Percentiles rank a stretch among this genome's conserved stretches.
Evolutionary conservation across 352 stramenopile species (phyloP).

Genomic region (Globisporangium middletonii): DNA sequence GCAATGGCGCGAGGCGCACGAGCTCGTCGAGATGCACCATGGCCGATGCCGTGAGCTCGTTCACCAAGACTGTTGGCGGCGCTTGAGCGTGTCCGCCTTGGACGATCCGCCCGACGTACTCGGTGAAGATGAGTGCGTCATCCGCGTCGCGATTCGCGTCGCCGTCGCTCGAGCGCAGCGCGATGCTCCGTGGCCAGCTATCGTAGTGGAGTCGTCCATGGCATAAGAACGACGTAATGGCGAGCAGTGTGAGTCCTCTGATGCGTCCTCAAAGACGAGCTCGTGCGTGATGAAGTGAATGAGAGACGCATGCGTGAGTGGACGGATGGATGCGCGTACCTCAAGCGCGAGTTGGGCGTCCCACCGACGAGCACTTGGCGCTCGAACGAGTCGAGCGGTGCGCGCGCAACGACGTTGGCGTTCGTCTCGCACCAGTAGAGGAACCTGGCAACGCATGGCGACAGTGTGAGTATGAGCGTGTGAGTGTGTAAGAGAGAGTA

Average conservation of each 20-base stretch:
- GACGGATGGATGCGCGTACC: slow-evolving; percentile 25
- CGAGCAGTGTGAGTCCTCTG: neutral
- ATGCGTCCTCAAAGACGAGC: neutral
- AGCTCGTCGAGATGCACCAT: slow-evolving; percentile 61
- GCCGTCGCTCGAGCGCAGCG: slow-evolving; percentile 30
- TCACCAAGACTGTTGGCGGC: slow-evolving; percentile 24
- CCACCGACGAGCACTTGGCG: slow-evolving; percentile 47
- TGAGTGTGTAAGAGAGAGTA: slow-evolving; percentile 5
- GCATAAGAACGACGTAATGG: neutral
- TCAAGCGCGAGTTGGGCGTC: slow-evolving; percentile 43
- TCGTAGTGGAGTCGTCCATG: neutral
- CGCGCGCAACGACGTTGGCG: slow-evolving; percentile 48
- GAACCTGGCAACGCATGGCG: slow-evolving; percentile 20
- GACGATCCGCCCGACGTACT: slow-evolving; percentile 61
- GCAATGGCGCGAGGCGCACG: slow-evolving; percentile 21
- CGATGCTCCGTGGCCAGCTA: slow-evolving; percentile 60
- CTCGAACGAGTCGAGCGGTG: slow-evolving; percentile 32
- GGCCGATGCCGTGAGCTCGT: slow-evolving; percentile 36
- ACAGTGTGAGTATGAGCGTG: neutral
- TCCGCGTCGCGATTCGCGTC: slow-evolving; percentile 20
- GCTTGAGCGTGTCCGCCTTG: slow-evolving; percentile 11
- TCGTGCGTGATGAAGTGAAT: neutral
- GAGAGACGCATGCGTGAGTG: too few species aligned
- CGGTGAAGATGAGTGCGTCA: slow-evolving; percentile 42
- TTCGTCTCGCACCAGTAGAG: slow-evolving; percentile 74